Evolutionary conservation across 179 eudicot species (phyloP).

Genomic region (Dionaea muscipula): DNA sequence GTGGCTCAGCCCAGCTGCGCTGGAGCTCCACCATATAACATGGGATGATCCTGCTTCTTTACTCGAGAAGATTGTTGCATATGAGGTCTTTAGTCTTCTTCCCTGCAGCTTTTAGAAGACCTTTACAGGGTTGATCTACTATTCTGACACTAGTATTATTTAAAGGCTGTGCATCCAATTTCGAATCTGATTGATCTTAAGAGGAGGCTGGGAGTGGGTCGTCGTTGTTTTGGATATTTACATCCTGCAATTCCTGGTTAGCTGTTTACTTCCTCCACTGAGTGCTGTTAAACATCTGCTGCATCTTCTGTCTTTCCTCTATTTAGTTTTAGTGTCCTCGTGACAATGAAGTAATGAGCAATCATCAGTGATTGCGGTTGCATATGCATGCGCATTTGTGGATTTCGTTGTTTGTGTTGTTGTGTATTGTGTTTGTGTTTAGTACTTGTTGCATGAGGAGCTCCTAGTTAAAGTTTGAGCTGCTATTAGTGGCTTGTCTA

Average conservation of each 20-base stretch:
- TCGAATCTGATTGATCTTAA: conserved; percentile 85
- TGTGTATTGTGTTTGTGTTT: too few relatives aligned
- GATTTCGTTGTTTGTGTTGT: too few relatives aligned
- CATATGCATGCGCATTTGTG: too few relatives aligned
- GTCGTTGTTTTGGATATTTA: conserved; percentile 92
- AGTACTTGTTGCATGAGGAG: too few relatives aligned
- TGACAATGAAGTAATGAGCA: too few relatives aligned
- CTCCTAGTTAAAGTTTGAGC: too few relatives aligned
- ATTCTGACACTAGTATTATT: conserved; percentile 22
- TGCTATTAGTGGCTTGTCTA: too few relatives aligned
- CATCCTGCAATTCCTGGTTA: conserved; percentile 96
- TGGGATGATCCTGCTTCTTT: conserved; percentile 98
- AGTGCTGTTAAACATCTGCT: background rate
- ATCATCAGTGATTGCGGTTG: background rate
- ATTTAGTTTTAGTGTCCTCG: background rate
- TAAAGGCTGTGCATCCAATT: conserved; percentile 97
- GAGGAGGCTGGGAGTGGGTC: conserved; percentile 84
- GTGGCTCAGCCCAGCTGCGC: conserved; percentile 93
- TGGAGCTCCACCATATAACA: conserved; percentile 79
- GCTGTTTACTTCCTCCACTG: conserved; percentile 11
- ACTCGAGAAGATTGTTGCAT: conserved; percentile 87
- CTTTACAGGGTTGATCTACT: conserved; percentile 9
- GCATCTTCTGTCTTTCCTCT: background rate
- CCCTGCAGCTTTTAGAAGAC: conserved; percentile 11
- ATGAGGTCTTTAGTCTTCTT: conserved; percentile 48